These are phyloP conservation scores for Penicillium vulpinum DNA, from an alignment of 2,329 filamentous ascomycete species.

Conservation along the genomic window DNA sequence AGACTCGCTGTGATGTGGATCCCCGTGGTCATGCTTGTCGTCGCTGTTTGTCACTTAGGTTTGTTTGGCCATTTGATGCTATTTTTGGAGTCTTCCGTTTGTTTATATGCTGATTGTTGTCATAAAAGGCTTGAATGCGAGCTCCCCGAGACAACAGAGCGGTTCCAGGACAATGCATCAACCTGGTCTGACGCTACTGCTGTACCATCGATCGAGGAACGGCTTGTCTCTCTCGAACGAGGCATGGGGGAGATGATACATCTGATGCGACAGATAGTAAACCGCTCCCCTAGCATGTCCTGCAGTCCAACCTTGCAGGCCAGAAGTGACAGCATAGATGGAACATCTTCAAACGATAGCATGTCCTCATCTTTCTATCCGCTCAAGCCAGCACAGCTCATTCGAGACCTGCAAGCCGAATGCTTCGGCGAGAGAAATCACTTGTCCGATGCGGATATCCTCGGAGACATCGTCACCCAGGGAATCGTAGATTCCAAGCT, in stretches of 20 bases:
- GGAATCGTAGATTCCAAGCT: constrained; percentile 34
- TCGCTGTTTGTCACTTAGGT: constrained; percentile 40
- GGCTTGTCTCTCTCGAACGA: constrained; percentile 33
- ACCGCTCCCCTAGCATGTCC: constrained; percentile 24
- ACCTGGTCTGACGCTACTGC: constrained; percentile 34
- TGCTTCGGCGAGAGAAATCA: constrained; percentile 31
- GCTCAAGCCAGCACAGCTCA: constrained; percentile 34
- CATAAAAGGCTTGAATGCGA: constrained; percentile 35
- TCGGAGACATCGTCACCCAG: constrained; percentile 29
- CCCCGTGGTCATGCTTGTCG: constrained; percentile 39
- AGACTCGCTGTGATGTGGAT: constrained; percentile 39
- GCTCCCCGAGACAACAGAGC: constrained; percentile 36
- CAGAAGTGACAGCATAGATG: constrained; percentile 27
- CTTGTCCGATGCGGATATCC: constrained; percentile 24
- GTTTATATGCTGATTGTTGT: constrained; percentile 11
- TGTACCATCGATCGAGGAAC: constrained; percentile 37
- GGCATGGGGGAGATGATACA: constrained; percentile 39
- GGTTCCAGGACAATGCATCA: constrained; percentile 33
- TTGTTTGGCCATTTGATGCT: no score
- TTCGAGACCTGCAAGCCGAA: constrained; percentile 35
- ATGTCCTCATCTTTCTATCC: constrained; percentile 22
- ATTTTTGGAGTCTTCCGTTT: neutral
- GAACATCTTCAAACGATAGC: constrained; percentile 22
- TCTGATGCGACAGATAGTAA: constrained; percentile 35
- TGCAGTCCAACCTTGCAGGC: constrained; percentile 21